phyloP scores from a whole-genome alignment of 768 basidiomycete genomes.

The Leccinum fibrillosum region DNA sequence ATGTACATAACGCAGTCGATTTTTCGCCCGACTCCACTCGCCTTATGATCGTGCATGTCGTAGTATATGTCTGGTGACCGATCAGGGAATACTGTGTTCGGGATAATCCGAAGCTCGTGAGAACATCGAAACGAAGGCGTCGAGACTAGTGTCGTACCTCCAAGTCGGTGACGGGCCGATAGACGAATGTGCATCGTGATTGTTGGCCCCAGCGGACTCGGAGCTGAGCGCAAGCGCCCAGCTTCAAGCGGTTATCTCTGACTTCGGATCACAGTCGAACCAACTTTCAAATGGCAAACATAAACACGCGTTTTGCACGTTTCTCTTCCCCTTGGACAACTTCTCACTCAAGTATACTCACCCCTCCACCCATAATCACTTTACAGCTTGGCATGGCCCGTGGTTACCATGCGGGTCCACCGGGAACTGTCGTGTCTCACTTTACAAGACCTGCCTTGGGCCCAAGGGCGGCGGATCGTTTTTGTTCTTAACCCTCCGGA shows the following conservation, averaged over 20 bases:
- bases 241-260: not conserved
- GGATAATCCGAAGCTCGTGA: not conserved
- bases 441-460: not conserved
- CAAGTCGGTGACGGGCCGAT: not conserved
- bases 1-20: no score
- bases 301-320: slow-evolving; percentile 8
- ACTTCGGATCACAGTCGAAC: not conserved
- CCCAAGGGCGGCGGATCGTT: not conserved
- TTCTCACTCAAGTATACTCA: not conserved
- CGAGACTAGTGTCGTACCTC: not conserved
- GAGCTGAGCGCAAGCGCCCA: not conserved
- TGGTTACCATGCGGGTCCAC: not conserved
- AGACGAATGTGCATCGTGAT: not conserved
- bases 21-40: no score
- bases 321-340: not conserved
- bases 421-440: not conserved
- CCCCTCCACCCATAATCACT: not conserved
- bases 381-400: not conserved
- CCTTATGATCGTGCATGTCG: no score
- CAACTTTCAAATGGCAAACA: not conserved
- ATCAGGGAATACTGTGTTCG: no score
- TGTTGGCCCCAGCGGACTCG: not conserved
- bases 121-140: not conserved
- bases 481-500: not conserved
- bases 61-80: no score